Evolutionary conservation across 2,329 filamentous ascomycete species (phyloP), one percentile per base, ranked within the genome.

Genomic region (Penicillium sp.): DNA sequence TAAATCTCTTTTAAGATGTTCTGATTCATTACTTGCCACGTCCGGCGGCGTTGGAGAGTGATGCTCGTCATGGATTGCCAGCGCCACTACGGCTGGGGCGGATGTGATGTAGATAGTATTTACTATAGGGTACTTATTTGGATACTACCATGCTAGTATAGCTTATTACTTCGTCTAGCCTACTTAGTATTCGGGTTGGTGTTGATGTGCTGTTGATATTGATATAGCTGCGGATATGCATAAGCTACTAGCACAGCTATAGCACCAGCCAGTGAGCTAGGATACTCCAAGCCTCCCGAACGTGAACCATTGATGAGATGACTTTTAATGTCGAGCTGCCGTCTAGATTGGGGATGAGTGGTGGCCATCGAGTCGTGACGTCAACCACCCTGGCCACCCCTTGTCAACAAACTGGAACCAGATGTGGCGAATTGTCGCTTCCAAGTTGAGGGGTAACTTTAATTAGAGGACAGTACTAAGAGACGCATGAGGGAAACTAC

Each of bases 331-430:
- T n/a, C n/a, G n/a, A n/a, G n/a, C n/a, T n/a, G n/a, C n/a, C n/a
- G n/a, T n/a, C n/a, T n/a, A n/a, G n/a, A n/a, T n/a, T n/a, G n/a
- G n/a, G n/a, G 14, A 33, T 33, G 6, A 11, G 55, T 52, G 50
- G 55, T 48, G 49, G 39, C 23, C 24, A 48, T 21, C 37, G 44
- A 57, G 55, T 62, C 57, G 33, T 63, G 61, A 63, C 58, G 62
- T 61, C 62, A 63, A 55, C 46, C 48, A 48, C 37, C n/a, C n/a
- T n/a, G n/a, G n/a, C 21, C 21, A 34, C 33, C 14, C 18, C 10
- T 19, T 31, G 42, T 45, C 19, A 24, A 40, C 37, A 40, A 26
- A n/a, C n/a, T n/a, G n/a, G n/a, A n/a, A n/a, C n/a, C n/a, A n/a
- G n/a, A n/a, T n/a, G n/a, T n/a, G n/a, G n/a, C n/a, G n/a, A n/a